These are phyloP conservation scores for Nakazawaea siamensis DNA, from an alignment of 805 yeast genomes.

Conservation along the genomic window DNA sequence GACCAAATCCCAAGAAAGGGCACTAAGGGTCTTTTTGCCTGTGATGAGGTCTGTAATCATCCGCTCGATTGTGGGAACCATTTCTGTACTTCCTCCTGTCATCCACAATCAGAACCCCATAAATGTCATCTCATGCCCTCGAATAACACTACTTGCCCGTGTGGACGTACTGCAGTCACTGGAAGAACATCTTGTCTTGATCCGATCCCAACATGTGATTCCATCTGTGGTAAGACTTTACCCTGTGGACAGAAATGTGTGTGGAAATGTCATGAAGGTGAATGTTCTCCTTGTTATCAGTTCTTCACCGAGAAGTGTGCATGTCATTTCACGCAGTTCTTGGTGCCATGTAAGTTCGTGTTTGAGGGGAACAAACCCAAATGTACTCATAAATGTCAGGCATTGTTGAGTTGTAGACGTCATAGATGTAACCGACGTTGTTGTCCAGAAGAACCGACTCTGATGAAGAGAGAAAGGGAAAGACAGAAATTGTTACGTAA, in stretches of 20 bases:
- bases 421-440: conserved; percentile 68
- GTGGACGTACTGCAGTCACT: conserved; percentile 56
- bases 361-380: conserved; percentile 43
- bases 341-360: conserved; percentile 57
- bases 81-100: conserved; percentile 41
- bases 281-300: conserved; percentile 61
- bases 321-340: conserved; percentile 50
- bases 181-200: conserved; percentile 60
- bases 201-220: conserved; percentile 69
- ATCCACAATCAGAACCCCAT: conserved; percentile 30
- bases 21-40: conserved; percentile 38
- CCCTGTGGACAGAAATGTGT: conserved; percentile 71
- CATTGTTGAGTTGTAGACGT: conserved; percentile 68
- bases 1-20: conserved; percentile 29
- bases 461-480: conserved; percentile 47
- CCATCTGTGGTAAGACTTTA: conserved; percentile 52
- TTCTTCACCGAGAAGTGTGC: conserved; percentile 45
- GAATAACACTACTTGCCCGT: conserved; percentile 58
- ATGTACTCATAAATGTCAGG: conserved; percentile 67
- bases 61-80: conserved; percentile 61
- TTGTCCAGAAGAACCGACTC: conserved; percentile 60
- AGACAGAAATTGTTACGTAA: conserved; percentile 38
- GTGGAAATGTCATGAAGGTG: conserved; percentile 68
- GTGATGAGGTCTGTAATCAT: conserved; percentile 35
- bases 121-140: conserved; percentile 61